These are phyloP conservation scores for Porodaedalea pini DNA, from an alignment of 1,284 basidiomycete genomes.

Conservation along the genomic window DNA sequence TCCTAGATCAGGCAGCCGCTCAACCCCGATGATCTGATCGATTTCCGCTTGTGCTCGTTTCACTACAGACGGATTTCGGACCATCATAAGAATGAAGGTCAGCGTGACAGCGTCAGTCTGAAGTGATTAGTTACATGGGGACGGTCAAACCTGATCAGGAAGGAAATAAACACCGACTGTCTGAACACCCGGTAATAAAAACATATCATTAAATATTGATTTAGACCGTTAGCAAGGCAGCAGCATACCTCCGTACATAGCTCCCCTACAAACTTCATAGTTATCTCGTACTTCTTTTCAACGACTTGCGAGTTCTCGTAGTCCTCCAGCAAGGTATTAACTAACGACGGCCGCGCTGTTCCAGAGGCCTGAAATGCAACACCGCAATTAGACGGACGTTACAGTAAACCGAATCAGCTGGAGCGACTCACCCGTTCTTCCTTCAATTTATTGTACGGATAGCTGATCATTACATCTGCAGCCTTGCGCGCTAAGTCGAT, in stretches of 20 bases:
- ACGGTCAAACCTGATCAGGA: too few species aligned
- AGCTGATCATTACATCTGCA: too few species aligned
- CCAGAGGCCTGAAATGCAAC: neutral
- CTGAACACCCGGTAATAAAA: slow-evolving; percentile 9
- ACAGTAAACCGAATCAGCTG: too few species aligned
- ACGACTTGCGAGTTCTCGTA: neutral
- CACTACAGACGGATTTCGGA: slow-evolving; percentile 25
- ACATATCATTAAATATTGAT: too few species aligned
- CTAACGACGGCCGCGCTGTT: neutral
- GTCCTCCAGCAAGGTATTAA: slow-evolving; percentile 2
- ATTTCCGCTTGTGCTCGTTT: slow-evolving; percentile 27
- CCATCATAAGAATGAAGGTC: slow-evolving; percentile 30
- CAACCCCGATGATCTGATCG: slow-evolving; percentile 26
- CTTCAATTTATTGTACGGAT: slow-evolving; percentile 1
- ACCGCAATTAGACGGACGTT: too few species aligned
- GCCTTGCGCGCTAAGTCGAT: neutral
- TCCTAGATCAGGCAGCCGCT: slow-evolving; percentile 28
- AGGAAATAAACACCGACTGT: neutral
- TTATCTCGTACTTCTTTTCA: slow-evolving; percentile 1
- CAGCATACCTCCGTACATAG: neutral
- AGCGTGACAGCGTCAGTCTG: slow-evolving; percentile 20
- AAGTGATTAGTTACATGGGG: too few species aligned
- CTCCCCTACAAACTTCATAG: slow-evolving; percentile 4
- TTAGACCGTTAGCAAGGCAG: too few species aligned
- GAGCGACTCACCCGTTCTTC: neutral